These are phyloP conservation scores for Hypoxylon sp. DNA, from an alignment of 2,329 filamentous ascomycete genomes.

Conservation along the genomic window DNA sequence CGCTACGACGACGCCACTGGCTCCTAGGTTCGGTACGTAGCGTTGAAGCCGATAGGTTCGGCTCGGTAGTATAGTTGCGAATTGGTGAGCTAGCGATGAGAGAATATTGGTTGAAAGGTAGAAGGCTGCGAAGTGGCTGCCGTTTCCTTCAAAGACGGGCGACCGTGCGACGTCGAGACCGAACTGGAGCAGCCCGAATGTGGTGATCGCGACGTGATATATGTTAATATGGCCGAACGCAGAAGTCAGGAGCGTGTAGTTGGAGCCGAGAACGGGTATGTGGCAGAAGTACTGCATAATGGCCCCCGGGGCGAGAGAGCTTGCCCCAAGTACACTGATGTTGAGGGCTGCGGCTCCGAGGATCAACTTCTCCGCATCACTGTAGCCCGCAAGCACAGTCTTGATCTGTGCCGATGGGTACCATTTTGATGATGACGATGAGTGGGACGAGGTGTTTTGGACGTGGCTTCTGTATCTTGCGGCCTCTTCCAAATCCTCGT, in stretches of 20 bases:
- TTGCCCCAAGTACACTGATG: slow-evolving; percentile 26
- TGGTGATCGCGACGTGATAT: slow-evolving; percentile 45
- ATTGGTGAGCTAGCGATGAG: slow-evolving; percentile 46
- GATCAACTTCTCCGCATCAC: slow-evolving; percentile 32
- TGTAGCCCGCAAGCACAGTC: slow-evolving; percentile 27
- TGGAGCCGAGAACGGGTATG: slow-evolving; percentile 33
- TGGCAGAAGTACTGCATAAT: slow-evolving; percentile 37
- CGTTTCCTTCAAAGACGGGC: slow-evolving; percentile 41
- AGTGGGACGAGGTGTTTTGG: not conserved
- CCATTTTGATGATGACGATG: not conserved
- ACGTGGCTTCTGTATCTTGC: not conserved
- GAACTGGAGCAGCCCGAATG: slow-evolving; percentile 44
- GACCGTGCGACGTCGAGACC: slow-evolving; percentile 31
- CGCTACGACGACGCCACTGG: slow-evolving; percentile 50
- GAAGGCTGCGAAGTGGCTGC: slow-evolving; percentile 50
- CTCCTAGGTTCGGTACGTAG: slow-evolving; percentile 31
- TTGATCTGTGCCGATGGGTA: slow-evolving; percentile 10
- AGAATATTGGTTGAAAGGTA: slow-evolving; percentile 50
- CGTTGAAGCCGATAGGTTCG: slow-evolving; percentile 18
- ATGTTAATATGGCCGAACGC: slow-evolving; percentile 47
- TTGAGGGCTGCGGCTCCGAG: slow-evolving; percentile 40
- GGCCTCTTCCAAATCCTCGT: slow-evolving; percentile 40
- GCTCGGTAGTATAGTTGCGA: slow-evolving; percentile 42
- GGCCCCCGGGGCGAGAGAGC: slow-evolving; percentile 1
- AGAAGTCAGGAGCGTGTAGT: slow-evolving; percentile 51